These are phyloP conservation scores for Fusarium drepaniforme DNA, from an alignment of 2,329 filamentous ascomycete species.

Conservation along the genomic window DNA sequence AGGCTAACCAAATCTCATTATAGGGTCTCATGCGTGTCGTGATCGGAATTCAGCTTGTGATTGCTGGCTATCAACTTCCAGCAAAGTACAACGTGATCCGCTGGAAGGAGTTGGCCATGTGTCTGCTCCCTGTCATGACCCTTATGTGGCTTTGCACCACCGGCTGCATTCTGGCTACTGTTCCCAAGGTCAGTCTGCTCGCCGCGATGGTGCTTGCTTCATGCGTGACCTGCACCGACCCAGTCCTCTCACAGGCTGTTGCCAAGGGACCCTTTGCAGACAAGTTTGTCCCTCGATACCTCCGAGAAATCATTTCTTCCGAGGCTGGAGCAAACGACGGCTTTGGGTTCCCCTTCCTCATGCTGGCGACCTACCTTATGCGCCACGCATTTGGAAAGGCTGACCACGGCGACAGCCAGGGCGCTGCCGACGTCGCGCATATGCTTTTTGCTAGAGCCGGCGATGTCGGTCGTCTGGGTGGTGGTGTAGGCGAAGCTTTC, in stretches of 20 bases:
- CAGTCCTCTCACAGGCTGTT: slow-evolving; percentile 71
- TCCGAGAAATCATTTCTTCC: slow-evolving; percentile 71
- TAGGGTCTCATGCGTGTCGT: slow-evolving; percentile 66
- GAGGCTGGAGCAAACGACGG: slow-evolving; percentile 73
- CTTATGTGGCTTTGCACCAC: slow-evolving; percentile 71
- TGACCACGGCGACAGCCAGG: slow-evolving; percentile 12
- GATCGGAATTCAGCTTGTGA: slow-evolving; percentile 71
- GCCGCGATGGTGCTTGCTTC: slow-evolving; percentile 69
- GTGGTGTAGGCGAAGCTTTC: slow-evolving; percentile 63
- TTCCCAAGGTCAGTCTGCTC: slow-evolving; percentile 66
- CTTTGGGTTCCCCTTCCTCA: slow-evolving; percentile 71
- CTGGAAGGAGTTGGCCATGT: slow-evolving; percentile 66
- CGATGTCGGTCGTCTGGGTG: slow-evolving; percentile 64
- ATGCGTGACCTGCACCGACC: slow-evolving; percentile 72
- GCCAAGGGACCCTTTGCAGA: slow-evolving; percentile 72
- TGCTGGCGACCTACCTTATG: slow-evolving; percentile 68
- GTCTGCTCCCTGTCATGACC: slow-evolving; percentile 70
- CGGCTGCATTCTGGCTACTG: slow-evolving; percentile 64
- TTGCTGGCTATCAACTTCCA: slow-evolving; percentile 71
- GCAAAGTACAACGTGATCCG: slow-evolving; percentile 63
- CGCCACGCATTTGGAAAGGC: slow-evolving; percentile 60
- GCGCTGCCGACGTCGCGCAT: not conserved
- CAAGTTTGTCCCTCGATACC: slow-evolving; percentile 67
- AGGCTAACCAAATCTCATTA: slow-evolving; percentile 4
- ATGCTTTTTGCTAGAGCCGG: slow-evolving; percentile 40